Conservation (phyloP, 495 filamentous ascomycete genomes). For the Daldinia concentrica region DNA sequence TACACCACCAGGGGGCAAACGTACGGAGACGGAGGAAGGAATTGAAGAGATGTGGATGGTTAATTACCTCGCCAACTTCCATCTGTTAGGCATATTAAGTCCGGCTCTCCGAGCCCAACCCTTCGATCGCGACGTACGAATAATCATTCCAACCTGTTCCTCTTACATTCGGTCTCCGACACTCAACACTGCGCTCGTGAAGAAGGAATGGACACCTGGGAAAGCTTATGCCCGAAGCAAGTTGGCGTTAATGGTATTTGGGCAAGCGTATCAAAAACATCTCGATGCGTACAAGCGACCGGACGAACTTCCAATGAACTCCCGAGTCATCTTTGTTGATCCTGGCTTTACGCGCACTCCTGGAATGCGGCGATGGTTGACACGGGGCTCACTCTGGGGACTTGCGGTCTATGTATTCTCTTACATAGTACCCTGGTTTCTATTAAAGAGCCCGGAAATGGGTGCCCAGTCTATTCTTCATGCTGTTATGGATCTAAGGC, state of each 20-base stretch:
- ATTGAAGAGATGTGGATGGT: slow-evolving; percentile 91
- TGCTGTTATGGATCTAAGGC: slow-evolving; percentile 81
- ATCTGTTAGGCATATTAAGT: slow-evolving; percentile 87
- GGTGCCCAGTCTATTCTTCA: slow-evolving; percentile 88
- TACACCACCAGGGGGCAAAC: slow-evolving; percentile 67
- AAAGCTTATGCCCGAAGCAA: slow-evolving; percentile 85
- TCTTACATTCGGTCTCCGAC: slow-evolving; percentile 79
- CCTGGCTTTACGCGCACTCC: slow-evolving; percentile 86
- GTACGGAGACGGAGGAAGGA: slow-evolving; percentile 72
- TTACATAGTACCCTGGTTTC: slow-evolving; percentile 84
- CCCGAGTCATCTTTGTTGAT: slow-evolving; percentile 83
- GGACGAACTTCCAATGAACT: slow-evolving; percentile 80
- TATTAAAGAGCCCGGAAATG: slow-evolving; percentile 82
- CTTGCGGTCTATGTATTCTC: slow-evolving; percentile 78
- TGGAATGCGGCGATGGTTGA: slow-evolving; percentile 86
- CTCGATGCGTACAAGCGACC: slow-evolving; percentile 81
- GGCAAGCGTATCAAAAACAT: slow-evolving; percentile 87
- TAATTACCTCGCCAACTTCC: slow-evolving; percentile 96
- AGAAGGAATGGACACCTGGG: slow-evolving; percentile 60
- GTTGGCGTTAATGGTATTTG: slow-evolving; percentile 87
- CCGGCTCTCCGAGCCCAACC: slow-evolving; percentile 91
- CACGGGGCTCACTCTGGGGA: slow-evolving; percentile 83
- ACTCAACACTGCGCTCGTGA: slow-evolving; percentile 54
- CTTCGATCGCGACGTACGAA: slow-evolving; percentile 88
- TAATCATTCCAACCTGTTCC: slow-evolving; percentile 87